These are phyloP conservation scores for Monilinia aucupariae DNA, from an alignment of 2,329 filamentous ascomycete genomes.

Conservation along the genomic window DNA sequence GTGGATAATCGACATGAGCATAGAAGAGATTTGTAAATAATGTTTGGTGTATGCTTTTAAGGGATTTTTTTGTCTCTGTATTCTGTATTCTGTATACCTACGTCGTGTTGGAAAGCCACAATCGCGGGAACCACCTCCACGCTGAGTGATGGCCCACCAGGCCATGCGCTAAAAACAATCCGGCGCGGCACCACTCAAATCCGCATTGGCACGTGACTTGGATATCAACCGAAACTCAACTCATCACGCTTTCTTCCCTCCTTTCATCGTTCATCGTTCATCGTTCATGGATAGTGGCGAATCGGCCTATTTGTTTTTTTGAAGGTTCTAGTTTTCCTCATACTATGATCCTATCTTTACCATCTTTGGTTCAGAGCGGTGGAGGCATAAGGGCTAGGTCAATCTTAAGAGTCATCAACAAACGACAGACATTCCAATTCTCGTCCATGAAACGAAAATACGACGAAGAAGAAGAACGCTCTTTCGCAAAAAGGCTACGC, in stretches of 20 bases:
- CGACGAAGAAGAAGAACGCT: slow-evolving; percentile 33
- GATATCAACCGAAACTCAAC: background rate
- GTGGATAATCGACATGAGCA: slow-evolving; percentile 23
- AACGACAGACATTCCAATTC: slow-evolving; percentile 22
- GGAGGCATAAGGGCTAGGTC: slow-evolving; percentile 1
- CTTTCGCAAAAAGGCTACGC: slow-evolving; percentile 22
- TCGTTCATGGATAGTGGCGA: background rate
- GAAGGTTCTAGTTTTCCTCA: background rate
- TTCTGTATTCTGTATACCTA: background rate
- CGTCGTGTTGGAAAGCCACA: background rate
- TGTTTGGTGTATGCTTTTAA: background rate
- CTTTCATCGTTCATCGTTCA: background rate
- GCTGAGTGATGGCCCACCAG: background rate
- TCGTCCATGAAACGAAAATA: slow-evolving; percentile 32
- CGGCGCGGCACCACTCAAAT: background rate
- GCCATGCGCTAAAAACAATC: slow-evolving; percentile 17
- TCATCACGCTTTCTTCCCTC: background rate
- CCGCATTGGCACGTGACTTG: background rate
- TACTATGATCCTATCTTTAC: background rate
- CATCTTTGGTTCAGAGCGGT: background rate
- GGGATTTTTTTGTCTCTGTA: background rate
- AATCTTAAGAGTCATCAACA: slow-evolving; percentile 19
- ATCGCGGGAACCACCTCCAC: background rate
- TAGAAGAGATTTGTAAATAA: slow-evolving; percentile 1
- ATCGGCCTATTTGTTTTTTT: background rate